A percentile compares a stretch with the other conserved stretches of the same genome.
These are phyloP conservation scores for Ilyonectria mors-panacis DNA, from an alignment of 2,329 filamentous ascomycete genomes.

Conservation along the genomic window DNA sequence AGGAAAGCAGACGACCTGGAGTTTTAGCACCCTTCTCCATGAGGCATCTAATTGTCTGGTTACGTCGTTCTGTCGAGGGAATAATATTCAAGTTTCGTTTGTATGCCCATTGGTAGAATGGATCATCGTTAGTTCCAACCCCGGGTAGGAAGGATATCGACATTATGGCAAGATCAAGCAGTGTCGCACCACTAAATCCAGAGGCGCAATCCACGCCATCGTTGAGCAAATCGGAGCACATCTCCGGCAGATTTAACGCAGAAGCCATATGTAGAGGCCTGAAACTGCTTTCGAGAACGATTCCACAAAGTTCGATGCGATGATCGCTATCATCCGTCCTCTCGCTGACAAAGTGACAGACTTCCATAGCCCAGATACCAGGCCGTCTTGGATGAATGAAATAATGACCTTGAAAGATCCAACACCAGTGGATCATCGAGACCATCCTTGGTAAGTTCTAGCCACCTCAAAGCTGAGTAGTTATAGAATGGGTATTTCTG, in stretches of 20 bases:
- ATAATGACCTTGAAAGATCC: neutral
- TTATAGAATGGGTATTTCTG: conserved; percentile 19
- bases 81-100: neutral
- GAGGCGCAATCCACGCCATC: neutral
- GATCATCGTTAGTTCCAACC: neutral
- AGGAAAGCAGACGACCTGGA: neutral
- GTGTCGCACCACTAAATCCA: fast-evolving
- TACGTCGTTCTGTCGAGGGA: neutral
- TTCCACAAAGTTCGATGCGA: neutral
- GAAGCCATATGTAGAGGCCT: conserved; percentile 30
- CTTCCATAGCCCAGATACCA: conserved; percentile 25
- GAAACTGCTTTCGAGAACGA: neutral
- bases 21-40: neutral
- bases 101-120: no score
- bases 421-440: neutral
- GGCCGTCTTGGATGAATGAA: neutral
- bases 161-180: neutral
- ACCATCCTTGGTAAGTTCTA: neutral
- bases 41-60: conserved; percentile 6
- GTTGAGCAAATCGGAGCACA: conserved; percentile 3
- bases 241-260: conserved; percentile 22
- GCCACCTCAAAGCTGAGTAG: conserved; percentile 10
- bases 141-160: neutral
- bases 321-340: no score
- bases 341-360: neutral